Percentiles rank a stretch among this genome's conserved stretches.
Evolutionary conservation across 2,329 filamentous ascomycete species (phyloP).

Genomic region (Fusarium sterilihyphosum): DNA sequence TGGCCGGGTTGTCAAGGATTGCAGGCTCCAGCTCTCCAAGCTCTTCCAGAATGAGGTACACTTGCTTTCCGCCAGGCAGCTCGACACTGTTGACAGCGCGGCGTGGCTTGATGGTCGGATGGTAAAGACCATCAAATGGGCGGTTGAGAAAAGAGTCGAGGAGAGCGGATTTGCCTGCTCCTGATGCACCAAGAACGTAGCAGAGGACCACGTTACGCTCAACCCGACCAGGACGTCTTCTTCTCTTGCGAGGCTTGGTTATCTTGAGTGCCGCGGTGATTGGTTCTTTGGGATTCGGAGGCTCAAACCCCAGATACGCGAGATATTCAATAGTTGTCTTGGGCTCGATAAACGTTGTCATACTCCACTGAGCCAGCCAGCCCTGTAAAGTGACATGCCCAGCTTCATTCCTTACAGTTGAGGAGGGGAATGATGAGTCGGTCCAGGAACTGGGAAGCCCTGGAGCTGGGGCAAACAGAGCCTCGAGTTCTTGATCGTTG

Average conservation of each 20-base stretch:
- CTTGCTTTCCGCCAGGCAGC: constrained; percentile 93
- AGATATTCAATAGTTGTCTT: constrained; percentile 96
- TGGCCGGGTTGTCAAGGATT: constrained; percentile 89
- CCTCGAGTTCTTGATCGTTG: constrained; percentile 84
- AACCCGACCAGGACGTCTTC: constrained; percentile 82
- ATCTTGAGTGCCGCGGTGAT: constrained; percentile 89
- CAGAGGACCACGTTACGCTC: constrained; percentile 95
- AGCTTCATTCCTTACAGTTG: constrained; percentile 93
- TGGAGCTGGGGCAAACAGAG: constrained; percentile 92
- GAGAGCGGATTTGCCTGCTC: constrained; percentile 90
- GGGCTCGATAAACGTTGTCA: constrained; percentile 97
- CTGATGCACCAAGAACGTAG: constrained; percentile 87
- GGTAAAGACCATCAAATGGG: constrained; percentile 84
- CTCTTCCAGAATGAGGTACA: constrained; percentile 95
- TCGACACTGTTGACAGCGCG: constrained; percentile 97
- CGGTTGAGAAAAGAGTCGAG: constrained; percentile 91
- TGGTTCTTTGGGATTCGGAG: constrained; percentile 76
- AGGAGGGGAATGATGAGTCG: constrained; percentile 89
- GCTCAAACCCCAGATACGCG: constrained; percentile 94
- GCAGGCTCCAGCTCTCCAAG: constrained; percentile 95
- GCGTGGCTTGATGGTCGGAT: constrained; percentile 93
- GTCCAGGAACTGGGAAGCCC: constrained; percentile 88
- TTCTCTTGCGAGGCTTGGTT: constrained; percentile 89
- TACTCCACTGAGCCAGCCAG: constrained; percentile 99
- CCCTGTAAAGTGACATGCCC: constrained; percentile 96